phyloP scores from a whole-genome alignment of 1,139 yeast genomes.

The Kluyveromyces sp. region DNA sequence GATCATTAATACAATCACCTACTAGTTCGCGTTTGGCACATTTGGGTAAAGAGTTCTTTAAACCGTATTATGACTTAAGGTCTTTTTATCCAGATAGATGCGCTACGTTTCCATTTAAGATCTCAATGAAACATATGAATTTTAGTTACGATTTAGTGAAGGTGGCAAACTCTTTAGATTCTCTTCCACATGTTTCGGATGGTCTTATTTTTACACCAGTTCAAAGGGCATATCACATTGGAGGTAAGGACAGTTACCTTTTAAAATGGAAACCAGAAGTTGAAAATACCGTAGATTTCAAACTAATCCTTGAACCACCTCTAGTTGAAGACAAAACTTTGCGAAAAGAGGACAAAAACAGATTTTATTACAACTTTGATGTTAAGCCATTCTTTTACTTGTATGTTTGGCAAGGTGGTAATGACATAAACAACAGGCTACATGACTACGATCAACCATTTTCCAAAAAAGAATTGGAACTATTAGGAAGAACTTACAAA shows the following conservation, averaged over 20 bases:
- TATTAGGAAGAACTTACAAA: conserved; percentile 45
- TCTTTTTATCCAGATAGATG: conserved; percentile 63
- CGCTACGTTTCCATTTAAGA: conserved; percentile 72
- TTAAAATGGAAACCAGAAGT: conserved; percentile 97
- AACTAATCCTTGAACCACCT: conserved; percentile 61
- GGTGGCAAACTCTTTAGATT: conserved; percentile 66
- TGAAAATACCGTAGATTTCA: conserved; percentile 88
- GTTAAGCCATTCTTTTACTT: conserved; percentile 62
- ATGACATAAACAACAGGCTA: conserved; percentile 28
- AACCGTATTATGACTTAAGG: conserved; percentile 71
- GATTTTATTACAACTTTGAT: conserved; percentile 75
- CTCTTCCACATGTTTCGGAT: conserved; percentile 81
- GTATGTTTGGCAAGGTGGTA: conserved; percentile 70
- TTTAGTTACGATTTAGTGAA: conserved; percentile 69
- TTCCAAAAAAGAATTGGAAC: conserved; percentile 25
- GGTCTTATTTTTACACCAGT: conserved; percentile 93
- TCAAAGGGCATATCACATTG: conserved; percentile 76
- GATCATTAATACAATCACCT: conserved; percentile 57
- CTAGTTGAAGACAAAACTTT: conserved; percentile 59
- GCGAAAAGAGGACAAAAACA: conserved; percentile 64
- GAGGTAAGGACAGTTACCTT: conserved; percentile 67
- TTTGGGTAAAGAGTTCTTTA: conserved; percentile 71
- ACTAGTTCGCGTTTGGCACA: conserved; percentile 81
- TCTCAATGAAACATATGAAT: conserved; percentile 82
- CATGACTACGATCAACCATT: conserved; percentile 28